Base-by-base conservation (phyloP, 108 stramenopile genomes). In the Skeletonema grethae region DNA sequence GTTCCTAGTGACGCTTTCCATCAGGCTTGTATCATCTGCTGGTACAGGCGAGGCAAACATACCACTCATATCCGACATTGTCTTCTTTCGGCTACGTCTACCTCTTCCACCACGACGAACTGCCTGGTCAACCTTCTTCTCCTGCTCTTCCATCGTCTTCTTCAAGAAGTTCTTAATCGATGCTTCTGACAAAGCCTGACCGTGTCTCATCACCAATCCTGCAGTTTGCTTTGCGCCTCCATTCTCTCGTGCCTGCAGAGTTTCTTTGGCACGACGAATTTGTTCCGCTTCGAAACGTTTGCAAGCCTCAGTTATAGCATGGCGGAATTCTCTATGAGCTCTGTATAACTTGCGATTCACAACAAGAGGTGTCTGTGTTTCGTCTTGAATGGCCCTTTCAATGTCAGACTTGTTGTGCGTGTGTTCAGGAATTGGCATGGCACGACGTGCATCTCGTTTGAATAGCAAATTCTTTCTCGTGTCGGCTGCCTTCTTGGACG, bases 201-300 rank as follows among this genome's bases (percentile, higher is more conserved):
- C 93, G 56, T 87, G 93, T 32, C 90, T 70, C 90, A 94, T 91
- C 18, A 94, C 93, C 58, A 94, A 69, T 59, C 93, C 93, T 34
- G 90, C 90, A 24, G 57, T 77, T 66, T 81, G 68, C 36, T 82
- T 77, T 13, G 79, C 65, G 10, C 67, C 34, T 25, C 66, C 74
- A 20, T 76, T 75, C 31, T 85, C 79, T 75, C 76, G 77, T 24
- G 83, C 85, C 53, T 83, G 58, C n/a, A 93, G 67, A 32, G 82
- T 56, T 35, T 85, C 87, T 16, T 78, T 80, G 7, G 91, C 88
- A 69, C 82, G 88, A 25, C 81, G 75, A 12, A 87, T 70, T 72
- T 91, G 87, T 58, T 95, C 87, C 55, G 91, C 90, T 65, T 95
- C 94, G 65, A 92, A 95, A 39, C 92, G 86, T 56, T 90, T 92